Evolutionary conservation across 2,329 filamentous ascomycete species (phyloP).

Genomic region (Clonostachys chloroleuca): DNA sequence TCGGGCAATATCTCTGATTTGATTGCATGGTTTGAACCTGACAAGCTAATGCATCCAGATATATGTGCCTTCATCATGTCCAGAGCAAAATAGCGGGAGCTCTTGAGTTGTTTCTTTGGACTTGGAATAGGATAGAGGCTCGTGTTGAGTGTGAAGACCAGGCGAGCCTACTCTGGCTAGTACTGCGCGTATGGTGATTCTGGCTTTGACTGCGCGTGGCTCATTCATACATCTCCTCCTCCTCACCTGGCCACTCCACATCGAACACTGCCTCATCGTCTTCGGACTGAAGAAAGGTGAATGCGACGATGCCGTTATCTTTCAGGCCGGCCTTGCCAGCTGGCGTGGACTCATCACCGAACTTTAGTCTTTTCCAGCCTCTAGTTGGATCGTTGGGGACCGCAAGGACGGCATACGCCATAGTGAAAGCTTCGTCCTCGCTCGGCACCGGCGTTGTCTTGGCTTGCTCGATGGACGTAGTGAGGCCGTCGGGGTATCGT

Average conservation of each 20-base stretch:
- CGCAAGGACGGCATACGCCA: slow-evolving; percentile 42
- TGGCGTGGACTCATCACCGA: slow-evolving; percentile 27
- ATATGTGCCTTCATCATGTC: no score
- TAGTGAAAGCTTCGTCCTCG: slow-evolving; percentile 27
- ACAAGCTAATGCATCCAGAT: no score
- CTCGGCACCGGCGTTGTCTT: slow-evolving; percentile 31
- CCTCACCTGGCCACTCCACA: slow-evolving; percentile 40
- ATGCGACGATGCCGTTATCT: slow-evolving; percentile 44
- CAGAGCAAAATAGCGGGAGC: no score
- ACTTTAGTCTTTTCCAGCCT: slow-evolving; percentile 45
- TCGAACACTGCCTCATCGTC: slow-evolving; percentile 35
- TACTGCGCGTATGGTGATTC: no score
- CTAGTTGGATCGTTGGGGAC: slow-evolving; percentile 35
- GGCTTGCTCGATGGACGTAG: slow-evolving; percentile 20
- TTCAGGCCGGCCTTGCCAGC: slow-evolving; percentile 35
- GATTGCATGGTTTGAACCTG: no score
- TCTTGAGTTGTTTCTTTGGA: no score
- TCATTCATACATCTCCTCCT: slow-evolving; percentile 20
- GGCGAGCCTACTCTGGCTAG: no score
- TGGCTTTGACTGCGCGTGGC: no score
- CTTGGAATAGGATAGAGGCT: no score
- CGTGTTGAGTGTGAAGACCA: no score
- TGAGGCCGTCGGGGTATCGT: slow-evolving; percentile 50
- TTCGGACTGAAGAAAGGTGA: slow-evolving; percentile 32
- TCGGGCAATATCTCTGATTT: no score